phyloP scores from a whole-genome alignment of 345 rosid genomes.

The Ricinus communis region DNA sequence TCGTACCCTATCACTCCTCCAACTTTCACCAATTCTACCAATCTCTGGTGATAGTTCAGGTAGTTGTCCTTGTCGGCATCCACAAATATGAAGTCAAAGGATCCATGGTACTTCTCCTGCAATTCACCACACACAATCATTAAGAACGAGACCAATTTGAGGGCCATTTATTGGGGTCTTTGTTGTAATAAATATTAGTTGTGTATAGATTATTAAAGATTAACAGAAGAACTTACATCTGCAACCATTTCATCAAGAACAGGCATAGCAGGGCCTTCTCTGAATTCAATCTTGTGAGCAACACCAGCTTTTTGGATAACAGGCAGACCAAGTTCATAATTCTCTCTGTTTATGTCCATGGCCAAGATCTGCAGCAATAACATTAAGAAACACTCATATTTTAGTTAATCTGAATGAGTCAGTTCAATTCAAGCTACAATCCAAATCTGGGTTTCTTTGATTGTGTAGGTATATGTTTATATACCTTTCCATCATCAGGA shows the following conservation, averaged over 20 bases:
- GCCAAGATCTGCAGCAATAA: constrained; percentile 68
- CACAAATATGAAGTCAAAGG: constrained; percentile 85
- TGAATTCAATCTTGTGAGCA: constrained; percentile 91
- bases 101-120: constrained; percentile 75
- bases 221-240: constrained; percentile 54
- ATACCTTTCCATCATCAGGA: constrained; percentile 87
- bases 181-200: no score
- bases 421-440: no score
- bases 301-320: constrained; percentile 89
- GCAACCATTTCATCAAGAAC: constrained; percentile 74
- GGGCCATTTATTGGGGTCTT: no score
- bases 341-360: constrained; percentile 88
- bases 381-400: background rate
- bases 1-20: constrained; percentile 95
- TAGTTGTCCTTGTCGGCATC: constrained; percentile 99
- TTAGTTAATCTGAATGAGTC: background rate
- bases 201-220: no score
- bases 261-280: constrained; percentile 97
- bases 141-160: no score
- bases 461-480: no score
- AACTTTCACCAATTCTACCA: constrained; percentile 77
- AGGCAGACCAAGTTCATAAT: constrained; percentile 90
- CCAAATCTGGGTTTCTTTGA: no score
- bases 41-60: constrained; percentile 79
- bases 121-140: constrained; percentile 6